Evolutionary conservation across 116 monocot genomes (phyloP), one percentile per base, ranked within the genome.

Genomic region (Phalaenopsis hybrid): DNA sequence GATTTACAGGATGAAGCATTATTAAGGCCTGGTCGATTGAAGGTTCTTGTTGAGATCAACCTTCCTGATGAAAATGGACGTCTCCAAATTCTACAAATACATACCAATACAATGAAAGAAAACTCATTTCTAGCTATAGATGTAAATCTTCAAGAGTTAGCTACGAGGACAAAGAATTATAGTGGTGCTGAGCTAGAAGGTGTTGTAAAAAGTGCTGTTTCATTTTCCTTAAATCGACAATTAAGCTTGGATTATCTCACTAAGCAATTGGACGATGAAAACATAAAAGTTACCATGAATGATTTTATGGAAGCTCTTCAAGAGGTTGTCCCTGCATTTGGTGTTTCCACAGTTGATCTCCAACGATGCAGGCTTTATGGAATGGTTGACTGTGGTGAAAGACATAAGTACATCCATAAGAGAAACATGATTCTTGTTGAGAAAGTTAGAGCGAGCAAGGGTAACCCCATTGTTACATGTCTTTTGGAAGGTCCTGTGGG

Each of bases 51-150:
- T 77, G 99, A 99, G 84, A 95, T 99, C 58, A 95, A 87, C 85
- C 92, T 99, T 18, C 99, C 99, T 77, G 99, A 99, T 92, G 99
- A 99, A 92, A 92, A 93, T 88, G 99, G 99, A 46, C 99, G 99
- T 72, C 83, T 99, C 57, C 95, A 99, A 81, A 99, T 99, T 81
- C 92, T 99, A 80, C 93, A 93, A 81, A 99, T 99, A 79, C 99
- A 99, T 79, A 99, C 99, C 51, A 99, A 85, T 74, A 95, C 89
- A 83, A 93, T 99, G 99, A 95, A 92, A 89, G 99, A 99, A 80
- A 99, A 85, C 86, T 99, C 95, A 70, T 99, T 93, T 81, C 90
- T 99, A 78, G 88, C 99, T 57, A 81, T 93, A 75, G 92, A 99
- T 85, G 89, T 99, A 78, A 93, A 87, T 76, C 92, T 95, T 86